These are phyloP conservation scores for Solanum sejunctum DNA, from an alignment of 257 asterid species.

Conservation along the genomic window DNA sequence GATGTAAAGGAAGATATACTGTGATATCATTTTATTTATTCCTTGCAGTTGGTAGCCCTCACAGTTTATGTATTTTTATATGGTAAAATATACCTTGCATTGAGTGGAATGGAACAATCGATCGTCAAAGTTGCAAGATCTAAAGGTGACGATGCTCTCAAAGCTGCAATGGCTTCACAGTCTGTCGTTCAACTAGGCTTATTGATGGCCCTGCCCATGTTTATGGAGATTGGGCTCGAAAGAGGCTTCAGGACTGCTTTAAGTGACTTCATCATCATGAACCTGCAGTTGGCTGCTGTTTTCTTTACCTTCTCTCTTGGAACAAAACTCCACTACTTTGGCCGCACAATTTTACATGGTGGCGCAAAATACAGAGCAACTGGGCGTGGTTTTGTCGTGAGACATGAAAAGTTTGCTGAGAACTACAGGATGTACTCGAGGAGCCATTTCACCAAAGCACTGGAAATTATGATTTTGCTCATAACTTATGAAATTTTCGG, in stretches of 20 bases:
- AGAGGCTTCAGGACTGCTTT: slow-evolving; percentile 85
- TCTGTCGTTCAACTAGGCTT: slow-evolving; percentile 88
- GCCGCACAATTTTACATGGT: slow-evolving; percentile 82
- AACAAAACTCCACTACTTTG: slow-evolving; percentile 89
- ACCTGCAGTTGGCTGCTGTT: slow-evolving; percentile 82
- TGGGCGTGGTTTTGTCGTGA: slow-evolving; percentile 95
- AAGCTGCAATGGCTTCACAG: slow-evolving; percentile 81
- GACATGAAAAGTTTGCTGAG: slow-evolving; percentile 83
- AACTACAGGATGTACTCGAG: slow-evolving; percentile 94
- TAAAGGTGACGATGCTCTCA: slow-evolving; percentile 57
- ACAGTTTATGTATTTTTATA: slow-evolving; percentile 84
- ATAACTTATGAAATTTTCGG: slow-evolving; percentile 44
- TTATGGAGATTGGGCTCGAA: slow-evolving; percentile 96
- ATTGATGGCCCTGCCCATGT: slow-evolving; percentile 83
- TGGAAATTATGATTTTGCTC: slow-evolving; percentile 70
- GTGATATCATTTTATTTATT: neutral
- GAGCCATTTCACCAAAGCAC: slow-evolving; percentile 84
- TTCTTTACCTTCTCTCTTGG: slow-evolving; percentile 96
- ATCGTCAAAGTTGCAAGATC: slow-evolving; percentile 53
- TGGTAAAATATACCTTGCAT: slow-evolving; percentile 69
- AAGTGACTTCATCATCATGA: slow-evolving; percentile 73
- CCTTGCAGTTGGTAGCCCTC: slow-evolving; percentile 73
- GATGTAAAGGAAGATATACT: neutral
- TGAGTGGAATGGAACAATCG: slow-evolving; percentile 85
- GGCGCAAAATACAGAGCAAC: slow-evolving; percentile 97